Evolutionary conservation across 2,329 filamentous ascomycete genomes (phyloP), one percentile per base, ranked within the genome.

Genomic region (Dactylellina haptotyla): DNA sequence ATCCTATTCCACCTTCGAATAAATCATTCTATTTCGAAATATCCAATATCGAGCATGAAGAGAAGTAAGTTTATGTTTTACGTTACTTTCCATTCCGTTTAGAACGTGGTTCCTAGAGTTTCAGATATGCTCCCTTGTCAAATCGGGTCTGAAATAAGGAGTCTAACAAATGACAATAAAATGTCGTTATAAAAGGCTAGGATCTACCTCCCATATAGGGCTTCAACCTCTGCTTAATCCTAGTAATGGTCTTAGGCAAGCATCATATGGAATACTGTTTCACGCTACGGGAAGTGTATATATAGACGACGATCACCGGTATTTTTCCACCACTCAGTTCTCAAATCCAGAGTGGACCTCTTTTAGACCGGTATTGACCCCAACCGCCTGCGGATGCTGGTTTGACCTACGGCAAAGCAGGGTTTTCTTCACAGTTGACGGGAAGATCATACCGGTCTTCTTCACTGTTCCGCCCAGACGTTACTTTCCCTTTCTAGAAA

Each of bases 11-110:
- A 4, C 61, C 32, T 12, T 12, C 25, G 8, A 4, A 18, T 6
- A 37, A 45, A 20, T 48, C 39, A 14, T 65, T 65, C 23, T 65
- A 65, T 43, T 65, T 65, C 26, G 61, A 65, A n/a, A 26, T 57
- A n/a, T 5, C 5, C 51, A 39, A 39, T 45, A 14, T 28, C 16
- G 37, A 30, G 46, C 4, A 23, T 28, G 14, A 30, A 3, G 12
- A 23, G 2, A 20, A 20, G 12, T 8, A 45, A 18, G 41, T n/a
- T 45, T 8, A 45, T 3, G n/a, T n/a, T n/a, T n/a, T n/a, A n/a
- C n/a, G n/a, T n/a, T n/a, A n/a, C n/a, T n/a, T n/a, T n/a, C n/a
- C n/a, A n/a, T n/a, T n/a, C n/a, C n/a, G n/a, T n/a, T n/a, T n/a
- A n/a, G 5, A 46, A 25, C 16, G 18, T 14, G n/a, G 3, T 56